Evolutionary conservation across 2,329 filamentous ascomycete species (phyloP).

Genomic region (Phaeoacremonium minimum): DNA sequence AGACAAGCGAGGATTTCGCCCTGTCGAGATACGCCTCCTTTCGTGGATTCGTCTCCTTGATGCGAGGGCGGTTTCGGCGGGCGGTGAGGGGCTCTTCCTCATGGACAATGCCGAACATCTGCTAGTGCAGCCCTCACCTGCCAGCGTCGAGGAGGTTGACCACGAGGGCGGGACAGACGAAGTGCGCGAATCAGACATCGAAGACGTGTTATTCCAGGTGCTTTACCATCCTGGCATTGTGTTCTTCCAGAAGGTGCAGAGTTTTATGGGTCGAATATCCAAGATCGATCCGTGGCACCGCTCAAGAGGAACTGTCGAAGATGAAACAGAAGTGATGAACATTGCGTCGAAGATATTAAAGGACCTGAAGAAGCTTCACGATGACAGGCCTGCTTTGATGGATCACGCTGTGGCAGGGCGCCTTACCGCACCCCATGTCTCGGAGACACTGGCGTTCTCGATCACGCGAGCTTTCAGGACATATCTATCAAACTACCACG

Average conservation of each 20-base stretch:
- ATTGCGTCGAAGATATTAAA: conserved; percentile 44
- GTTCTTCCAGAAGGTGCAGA: conserved; percentile 55
- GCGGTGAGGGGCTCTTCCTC: conserved; percentile 50
- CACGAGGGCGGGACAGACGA: conserved; percentile 13
- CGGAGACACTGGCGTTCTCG: conserved; percentile 40
- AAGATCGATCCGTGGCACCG: conserved; percentile 54
- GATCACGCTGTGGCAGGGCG: conserved; percentile 50
- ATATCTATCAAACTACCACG: conserved; percentile 52
- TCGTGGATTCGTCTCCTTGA: conserved; percentile 53
- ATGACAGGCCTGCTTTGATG: conserved; percentile 47
- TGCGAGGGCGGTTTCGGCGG: conserved; percentile 49
- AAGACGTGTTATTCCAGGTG: conserved; percentile 49
- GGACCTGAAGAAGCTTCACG: conserved; percentile 46
- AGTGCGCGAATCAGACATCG: conserved; percentile 28
- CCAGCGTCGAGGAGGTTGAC: conserved; percentile 27
- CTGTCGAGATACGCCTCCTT: conserved; percentile 41
- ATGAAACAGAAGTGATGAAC: conserved; percentile 55
- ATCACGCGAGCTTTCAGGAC: conserved; percentile 50
- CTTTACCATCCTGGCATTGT: conserved; percentile 50
- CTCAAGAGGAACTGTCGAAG: conserved; percentile 49
- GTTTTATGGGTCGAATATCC: conserved; percentile 52
- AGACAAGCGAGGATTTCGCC: conserved; percentile 27
- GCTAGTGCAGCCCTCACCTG: conserved; percentile 37
- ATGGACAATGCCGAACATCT: conserved; percentile 40
- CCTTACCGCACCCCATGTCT: conserved; percentile 41